phyloP scores from a whole-genome alignment of 306 rosid species.

The Abrus precatorius region DNA sequence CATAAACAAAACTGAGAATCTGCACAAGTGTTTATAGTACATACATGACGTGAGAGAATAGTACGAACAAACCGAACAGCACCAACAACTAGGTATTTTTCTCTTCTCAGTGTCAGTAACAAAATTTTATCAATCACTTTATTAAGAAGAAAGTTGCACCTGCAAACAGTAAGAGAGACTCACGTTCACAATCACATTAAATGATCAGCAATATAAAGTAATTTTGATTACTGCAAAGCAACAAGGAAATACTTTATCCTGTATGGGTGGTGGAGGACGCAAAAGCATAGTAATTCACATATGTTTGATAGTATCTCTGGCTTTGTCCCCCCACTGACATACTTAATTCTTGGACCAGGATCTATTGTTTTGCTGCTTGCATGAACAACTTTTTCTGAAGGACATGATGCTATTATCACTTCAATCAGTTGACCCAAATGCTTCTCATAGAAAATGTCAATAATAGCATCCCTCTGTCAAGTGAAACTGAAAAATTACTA shows the following conservation, averaged over 20 bases:
- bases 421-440: slow-evolving; percentile 85
- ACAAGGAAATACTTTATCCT: slow-evolving; percentile 89
- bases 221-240: slow-evolving; percentile 39
- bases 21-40: slow-evolving; percentile 43
- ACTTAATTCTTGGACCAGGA: slow-evolving; percentile 56
- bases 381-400: slow-evolving; percentile 58
- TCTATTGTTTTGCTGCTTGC: slow-evolving; percentile 50
- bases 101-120: slow-evolving; percentile 78
- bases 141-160: slow-evolving; percentile 81
- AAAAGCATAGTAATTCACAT: slow-evolving; percentile 92
- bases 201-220: slow-evolving; percentile 39
- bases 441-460: slow-evolving; percentile 93
- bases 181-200: slow-evolving; percentile 20
- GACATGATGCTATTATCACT: slow-evolving; percentile 79
- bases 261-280: slow-evolving; percentile 95
- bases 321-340: slow-evolving; percentile 62
- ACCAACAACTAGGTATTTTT: slow-evolving; percentile 88
- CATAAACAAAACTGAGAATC: slow-evolving; percentile 23
- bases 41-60: slow-evolving; percentile 86
- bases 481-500: slow-evolving; percentile 49
- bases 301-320: slow-evolving; percentile 94
- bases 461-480: slow-evolving; percentile 81
- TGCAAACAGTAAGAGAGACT: slow-evolving; percentile 50
- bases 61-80: slow-evolving; percentile 96
- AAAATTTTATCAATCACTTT: slow-evolving; percentile 84